Conservation (phyloP, 352 stramenopile genomes). For the Saprolegnia parasitica region DNA sequence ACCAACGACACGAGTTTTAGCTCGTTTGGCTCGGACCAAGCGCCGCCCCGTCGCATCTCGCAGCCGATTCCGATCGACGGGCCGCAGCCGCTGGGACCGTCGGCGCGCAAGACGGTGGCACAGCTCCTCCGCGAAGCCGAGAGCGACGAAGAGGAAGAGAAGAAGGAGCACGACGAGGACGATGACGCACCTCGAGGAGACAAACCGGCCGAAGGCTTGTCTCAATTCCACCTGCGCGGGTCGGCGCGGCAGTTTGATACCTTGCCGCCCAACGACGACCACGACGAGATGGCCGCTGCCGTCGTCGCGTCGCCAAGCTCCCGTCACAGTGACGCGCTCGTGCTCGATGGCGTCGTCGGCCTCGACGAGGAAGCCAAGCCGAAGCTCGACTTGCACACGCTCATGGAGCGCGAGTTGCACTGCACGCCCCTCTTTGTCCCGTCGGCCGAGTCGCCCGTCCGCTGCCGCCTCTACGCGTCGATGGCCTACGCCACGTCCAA, state of each 20-base stretch:
- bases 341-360: constrained; percentile 71
- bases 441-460: constrained; percentile 79
- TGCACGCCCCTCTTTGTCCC: constrained; percentile 83
- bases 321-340: constrained; percentile 72
- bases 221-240: constrained; percentile 14
- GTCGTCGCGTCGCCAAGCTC: constrained; percentile 40
- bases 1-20: constrained; percentile 67
- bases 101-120: constrained; percentile 57
- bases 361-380: constrained; percentile 56
- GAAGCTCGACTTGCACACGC: constrained; percentile 82
- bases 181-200: constrained; percentile 6
- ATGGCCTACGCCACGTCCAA: constrained; percentile 86
- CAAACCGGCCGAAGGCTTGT: constrained; percentile 32
- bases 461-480: constrained; percentile 81
- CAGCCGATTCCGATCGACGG: constrained; percentile 47
- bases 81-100: constrained; percentile 40
- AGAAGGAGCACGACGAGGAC: constrained; percentile 36
- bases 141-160: constrained; percentile 61
- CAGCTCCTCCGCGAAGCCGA: constrained; percentile 74
- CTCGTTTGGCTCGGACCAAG: constrained; percentile 75
- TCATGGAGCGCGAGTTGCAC: constrained; percentile 79
- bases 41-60: constrained; percentile 24
- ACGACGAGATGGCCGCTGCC: constrained; percentile 26
- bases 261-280: constrained; percentile 41
- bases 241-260: constrained; percentile 26